Percentiles rank a stretch among this genome's conserved stretches.
Conservation (phyloP, 1,139 yeast species). For the Kodamaea fungicola region DNA sequence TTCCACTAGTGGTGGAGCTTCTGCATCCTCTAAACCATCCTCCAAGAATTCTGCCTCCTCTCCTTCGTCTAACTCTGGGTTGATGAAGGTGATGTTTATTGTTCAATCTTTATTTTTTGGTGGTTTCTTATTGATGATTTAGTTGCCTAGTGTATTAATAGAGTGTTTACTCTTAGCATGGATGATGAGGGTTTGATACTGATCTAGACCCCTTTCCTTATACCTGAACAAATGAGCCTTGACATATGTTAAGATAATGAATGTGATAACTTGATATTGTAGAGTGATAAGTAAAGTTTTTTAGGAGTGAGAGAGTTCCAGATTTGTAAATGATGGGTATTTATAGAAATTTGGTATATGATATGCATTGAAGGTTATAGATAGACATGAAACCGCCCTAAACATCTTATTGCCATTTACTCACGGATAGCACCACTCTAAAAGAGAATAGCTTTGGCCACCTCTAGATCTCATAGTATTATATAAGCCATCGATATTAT, state of each 20-base stretch:
- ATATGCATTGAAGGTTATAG: no score
- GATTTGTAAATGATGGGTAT: no score
- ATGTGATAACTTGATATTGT: neutral
- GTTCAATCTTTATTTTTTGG: slow-evolving; percentile 20
- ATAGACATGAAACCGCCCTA: no score
- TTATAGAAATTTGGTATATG: no score
- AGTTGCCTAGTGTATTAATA: neutral
- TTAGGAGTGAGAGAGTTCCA: no score
- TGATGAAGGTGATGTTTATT: slow-evolving; percentile 15
- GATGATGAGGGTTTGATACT: slow-evolving; percentile 10
- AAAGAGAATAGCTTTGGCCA: no score
- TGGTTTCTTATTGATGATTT: slow-evolving; percentile 16
- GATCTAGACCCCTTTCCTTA: neutral
- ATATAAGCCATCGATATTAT: no score
- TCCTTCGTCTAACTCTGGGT: slow-evolving; percentile 11
- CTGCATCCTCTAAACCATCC: slow-evolving; percentile 7
- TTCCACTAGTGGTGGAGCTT: slow-evolving; percentile 8
- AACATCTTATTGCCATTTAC: no score
- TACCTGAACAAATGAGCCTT: neutral
- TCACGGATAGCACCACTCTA: no score
- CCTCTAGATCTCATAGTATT: no score
- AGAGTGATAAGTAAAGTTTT: no score
- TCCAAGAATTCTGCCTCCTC: slow-evolving; percentile 6
- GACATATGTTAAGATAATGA: neutral
- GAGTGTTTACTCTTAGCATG: no score